Base-by-base conservation (phyloP, 495 filamentous ascomycete genomes). In the Aspergillus ostianus region DNA sequence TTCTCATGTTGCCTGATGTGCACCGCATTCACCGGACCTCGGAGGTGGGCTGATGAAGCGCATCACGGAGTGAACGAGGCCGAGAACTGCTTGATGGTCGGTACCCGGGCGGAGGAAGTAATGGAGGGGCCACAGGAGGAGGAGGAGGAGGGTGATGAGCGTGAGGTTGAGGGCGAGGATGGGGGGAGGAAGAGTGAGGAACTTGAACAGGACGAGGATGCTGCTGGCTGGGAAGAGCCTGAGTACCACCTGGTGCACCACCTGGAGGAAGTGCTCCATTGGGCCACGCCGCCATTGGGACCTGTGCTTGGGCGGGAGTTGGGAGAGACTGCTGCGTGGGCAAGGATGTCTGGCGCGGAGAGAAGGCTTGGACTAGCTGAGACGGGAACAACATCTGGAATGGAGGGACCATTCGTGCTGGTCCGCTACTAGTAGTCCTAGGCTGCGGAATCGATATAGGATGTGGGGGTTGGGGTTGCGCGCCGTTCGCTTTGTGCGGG, bases 1-100 rank as follows among this genome's bases (percentile, higher is more conserved):
- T 60, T 29, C n/a, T 63, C 48, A 8, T 64, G 67, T 17, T 13
- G 41, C 54, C 6, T 66, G 27, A 3, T 21, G 58, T 17, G 12
- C 4, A 77, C 56, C 36, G 72, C 71, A 46, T 82, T 78, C 13
- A 77, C 66, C 1, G 85, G 85, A 57, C 84, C 87, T 30, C 80
- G 77, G 47, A 83, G 70, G 62, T 83, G 71, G 41, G 77, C 67
- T 85, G 83, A 56, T 89, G 86, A 36, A 89, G 73, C 4, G 80
- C 76, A 30, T 73, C 70, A 30, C 73, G 57, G 27, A 78, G 53
- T 36, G 84, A 76, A 64, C 76, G 77, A 7, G 70, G 70, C 7
- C 79, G 80, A 26, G 72, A 67, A 0, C 67, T 69, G 23, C 70
- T 71, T 15, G 72, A 67, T 0, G 79, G 71, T 62, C 53, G 55